Conservation (phyloP, 768 basidiomycete species). For the Termitomyces sp. region DNA sequence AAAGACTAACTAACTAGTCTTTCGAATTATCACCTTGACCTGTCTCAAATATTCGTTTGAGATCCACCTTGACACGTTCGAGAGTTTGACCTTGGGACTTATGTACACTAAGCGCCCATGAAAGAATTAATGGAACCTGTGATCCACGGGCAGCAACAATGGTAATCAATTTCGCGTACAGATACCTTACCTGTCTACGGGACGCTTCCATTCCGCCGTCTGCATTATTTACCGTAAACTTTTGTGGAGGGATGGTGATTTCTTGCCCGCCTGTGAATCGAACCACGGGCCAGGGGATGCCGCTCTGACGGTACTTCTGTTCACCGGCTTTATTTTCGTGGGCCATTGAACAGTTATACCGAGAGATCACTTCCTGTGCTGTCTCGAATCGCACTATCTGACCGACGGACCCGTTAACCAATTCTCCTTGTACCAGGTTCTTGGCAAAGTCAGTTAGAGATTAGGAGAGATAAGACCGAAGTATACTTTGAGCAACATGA, state of each 20-base stretch:
- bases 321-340: slow-evolving; percentile 22
- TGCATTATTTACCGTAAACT: slow-evolving; percentile 62
- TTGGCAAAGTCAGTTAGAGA: slow-evolving; percentile 18
- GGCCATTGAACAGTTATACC: slow-evolving; percentile 26
- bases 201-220: slow-evolving; percentile 52
- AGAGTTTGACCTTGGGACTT: slow-evolving; percentile 91
- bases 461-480: background rate
- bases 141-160: background rate
- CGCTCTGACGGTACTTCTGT: slow-evolving; percentile 5
- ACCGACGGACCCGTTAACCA: slow-evolving; percentile 72
- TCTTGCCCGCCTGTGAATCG: slow-evolving; percentile 45
- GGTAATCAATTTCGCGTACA: too few relatives aligned
- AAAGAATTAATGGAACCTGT: slow-evolving; percentile 70
- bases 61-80: slow-evolving; percentile 76
- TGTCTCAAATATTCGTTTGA: slow-evolving; percentile 71
- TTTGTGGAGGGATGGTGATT: slow-evolving; percentile 44
- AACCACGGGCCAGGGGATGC: slow-evolving; percentile 52
- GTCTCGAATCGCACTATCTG: slow-evolving; percentile 42
- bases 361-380: slow-evolving; percentile 34
- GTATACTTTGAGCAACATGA: slow-evolving; percentile 71
- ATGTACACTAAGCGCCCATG: slow-evolving; percentile 86
- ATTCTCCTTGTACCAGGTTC: slow-evolving; percentile 62
- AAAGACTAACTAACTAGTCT: background rate
- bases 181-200: slow-evolving; percentile 44
- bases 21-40: slow-evolving; percentile 56